Conservation (phyloP, 345 rosid genomes). For the Sonneratia caseolaris region DNA sequence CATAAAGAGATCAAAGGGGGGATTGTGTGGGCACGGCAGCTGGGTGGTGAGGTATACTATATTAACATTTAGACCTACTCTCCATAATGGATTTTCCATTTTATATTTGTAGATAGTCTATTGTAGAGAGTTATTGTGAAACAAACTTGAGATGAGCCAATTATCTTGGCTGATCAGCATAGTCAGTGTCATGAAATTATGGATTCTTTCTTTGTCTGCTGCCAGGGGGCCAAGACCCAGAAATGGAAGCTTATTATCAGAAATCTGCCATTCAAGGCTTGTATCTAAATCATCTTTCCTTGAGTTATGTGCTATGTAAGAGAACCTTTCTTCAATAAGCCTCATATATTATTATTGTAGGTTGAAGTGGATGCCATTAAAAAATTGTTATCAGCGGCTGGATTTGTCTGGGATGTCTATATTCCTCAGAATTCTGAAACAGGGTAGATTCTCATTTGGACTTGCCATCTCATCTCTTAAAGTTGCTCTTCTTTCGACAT, state of each 20-base stretch:
- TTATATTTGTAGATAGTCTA: not conserved
- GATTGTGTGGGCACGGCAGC: slow-evolving; percentile 85
- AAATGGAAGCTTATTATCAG: slow-evolving; percentile 92
- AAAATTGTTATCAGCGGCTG: slow-evolving; percentile 56
- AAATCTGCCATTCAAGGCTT: slow-evolving; percentile 88
- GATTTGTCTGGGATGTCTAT: slow-evolving; percentile 87
- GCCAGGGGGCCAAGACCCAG: slow-evolving; percentile 88
- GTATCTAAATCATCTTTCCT: slow-evolving; percentile 8
- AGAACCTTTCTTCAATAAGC: slow-evolving; percentile 9
- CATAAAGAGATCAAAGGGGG: slow-evolving; percentile 58
- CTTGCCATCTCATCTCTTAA: not conserved
- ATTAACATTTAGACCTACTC: not conserved
- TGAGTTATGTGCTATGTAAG: slow-evolving; percentile 6
- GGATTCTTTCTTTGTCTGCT: slow-evolving; percentile 13
- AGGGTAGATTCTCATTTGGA: slow-evolving; percentile 39
- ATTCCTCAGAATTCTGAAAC: slow-evolving; percentile 64
- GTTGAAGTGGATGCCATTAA: slow-evolving; percentile 53
- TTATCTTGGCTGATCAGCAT: not conserved
- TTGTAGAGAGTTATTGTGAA: not conserved
- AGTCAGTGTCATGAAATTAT: not conserved
- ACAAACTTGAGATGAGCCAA: not conserved
- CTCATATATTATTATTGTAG: slow-evolving; percentile 30
- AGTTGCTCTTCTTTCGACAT: not conserved
- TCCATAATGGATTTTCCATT: not conserved
- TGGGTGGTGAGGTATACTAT: slow-evolving; percentile 83